Conservation (phyloP, 495 filamentous ascomycete species). For the Daldinia caldariorum region DNA sequence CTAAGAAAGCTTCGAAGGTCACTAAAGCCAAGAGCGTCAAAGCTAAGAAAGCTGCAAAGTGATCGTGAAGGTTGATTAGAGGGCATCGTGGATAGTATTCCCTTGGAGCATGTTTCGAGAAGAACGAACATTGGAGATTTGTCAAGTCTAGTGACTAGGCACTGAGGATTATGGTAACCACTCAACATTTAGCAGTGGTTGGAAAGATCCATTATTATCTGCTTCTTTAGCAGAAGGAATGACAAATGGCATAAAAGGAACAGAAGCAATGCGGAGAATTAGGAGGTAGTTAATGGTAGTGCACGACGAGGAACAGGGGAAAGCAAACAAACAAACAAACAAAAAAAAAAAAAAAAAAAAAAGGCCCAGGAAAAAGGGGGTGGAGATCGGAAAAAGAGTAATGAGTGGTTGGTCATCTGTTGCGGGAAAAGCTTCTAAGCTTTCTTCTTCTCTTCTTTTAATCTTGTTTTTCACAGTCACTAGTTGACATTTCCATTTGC, state of each 20-base stretch:
- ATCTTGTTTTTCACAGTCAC: background rate
- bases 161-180: background rate
- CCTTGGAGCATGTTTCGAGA: background rate
- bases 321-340: background rate
- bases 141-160: background rate
- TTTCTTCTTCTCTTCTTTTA: background rate
- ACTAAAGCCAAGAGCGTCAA: background rate
- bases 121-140: background rate
- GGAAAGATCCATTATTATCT: background rate
- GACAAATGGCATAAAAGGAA: background rate
- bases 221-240: background rate
- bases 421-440: background rate
- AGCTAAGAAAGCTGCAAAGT: background rate
- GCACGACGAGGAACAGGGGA: background rate
- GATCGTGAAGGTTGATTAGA: background rate
- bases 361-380: background rate
- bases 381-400: background rate
- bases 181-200: background rate
- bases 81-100: background rate
- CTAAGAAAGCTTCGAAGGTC: background rate
- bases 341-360: background rate
- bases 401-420: background rate
- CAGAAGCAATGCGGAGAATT: background rate
- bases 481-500: background rate
- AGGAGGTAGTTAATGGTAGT: background rate